phyloP scores from a whole-genome alignment of 108 stramenopile species.

The Cyclotella cryptica region DNA sequence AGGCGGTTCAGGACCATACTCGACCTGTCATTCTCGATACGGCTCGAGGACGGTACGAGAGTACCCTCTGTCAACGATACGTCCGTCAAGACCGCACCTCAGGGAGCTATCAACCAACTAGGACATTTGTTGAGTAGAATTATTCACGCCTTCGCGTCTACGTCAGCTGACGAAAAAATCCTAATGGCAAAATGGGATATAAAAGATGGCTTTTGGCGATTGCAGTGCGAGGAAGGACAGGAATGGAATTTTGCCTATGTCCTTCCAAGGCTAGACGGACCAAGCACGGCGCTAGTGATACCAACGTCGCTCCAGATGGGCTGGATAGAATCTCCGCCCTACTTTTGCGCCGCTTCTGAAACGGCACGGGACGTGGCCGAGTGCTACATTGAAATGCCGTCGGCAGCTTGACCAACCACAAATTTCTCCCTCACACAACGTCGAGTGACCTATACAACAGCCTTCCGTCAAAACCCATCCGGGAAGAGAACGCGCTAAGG shows the following conservation, averaged over 20 bases:
- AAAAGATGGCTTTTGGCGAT: conserved; percentile 40
- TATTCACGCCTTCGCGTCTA: conserved; percentile 18
- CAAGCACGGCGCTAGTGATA: conserved; percentile 23
- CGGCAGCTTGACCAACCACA: neutral
- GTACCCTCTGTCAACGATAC: conserved; percentile 13
- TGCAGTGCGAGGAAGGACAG: conserved; percentile 17
- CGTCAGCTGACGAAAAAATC: conserved; percentile 6
- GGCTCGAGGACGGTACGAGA: neutral
- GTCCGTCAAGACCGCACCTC: neutral
- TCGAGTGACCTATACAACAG: neutral
- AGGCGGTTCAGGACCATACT: neutral
- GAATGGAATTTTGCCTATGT: conserved; percentile 48
- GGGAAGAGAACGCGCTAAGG: neutral
- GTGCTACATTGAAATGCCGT: neutral
- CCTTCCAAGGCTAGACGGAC: neutral
- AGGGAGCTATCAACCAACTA: conserved; percentile 13
- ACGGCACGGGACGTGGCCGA: conserved; percentile 45
- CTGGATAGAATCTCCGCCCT: conserved; percentile 51
- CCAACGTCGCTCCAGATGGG: conserved; percentile 53
- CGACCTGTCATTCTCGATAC: conserved; percentile 13
- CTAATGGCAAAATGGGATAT: conserved; percentile 33
- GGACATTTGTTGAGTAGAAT: conserved; percentile 7
- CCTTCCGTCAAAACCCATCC: neutral
- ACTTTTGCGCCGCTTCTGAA: conserved; percentile 52
- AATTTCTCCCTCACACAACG: neutral